A percentile compares a stretch with the other conserved stretches of the same genome.
Conservation (phyloP, 2,329 filamentous ascomycete genomes). For the Zymoseptoria brevis region DNA sequence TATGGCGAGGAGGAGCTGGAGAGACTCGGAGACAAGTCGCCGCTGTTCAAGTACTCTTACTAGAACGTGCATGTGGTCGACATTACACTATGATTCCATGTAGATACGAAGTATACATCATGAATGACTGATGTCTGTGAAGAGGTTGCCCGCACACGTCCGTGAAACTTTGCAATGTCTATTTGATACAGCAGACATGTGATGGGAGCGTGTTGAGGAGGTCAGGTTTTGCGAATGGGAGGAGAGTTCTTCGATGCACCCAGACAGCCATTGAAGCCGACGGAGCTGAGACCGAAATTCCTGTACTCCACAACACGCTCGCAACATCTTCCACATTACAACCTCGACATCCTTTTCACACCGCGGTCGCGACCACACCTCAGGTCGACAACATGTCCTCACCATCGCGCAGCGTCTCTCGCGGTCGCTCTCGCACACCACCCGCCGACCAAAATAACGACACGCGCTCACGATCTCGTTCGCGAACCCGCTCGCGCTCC, state of each 20-base stretch:
- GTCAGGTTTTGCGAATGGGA: not conserved
- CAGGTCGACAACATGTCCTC: slow-evolving; percentile 7
- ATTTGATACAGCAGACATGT: not conserved
- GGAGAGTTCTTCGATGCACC: not conserved
- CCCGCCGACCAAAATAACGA: slow-evolving; percentile 20
- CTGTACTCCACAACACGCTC: not conserved
- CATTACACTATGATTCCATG: not conserved
- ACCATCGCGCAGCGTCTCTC: slow-evolving; percentile 31
- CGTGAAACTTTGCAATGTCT: too few species aligned
- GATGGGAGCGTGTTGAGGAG: not conserved
- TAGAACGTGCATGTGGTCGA: slow-evolving; percentile 3
- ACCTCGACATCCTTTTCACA: not conserved
- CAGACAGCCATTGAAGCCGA: too few species aligned
- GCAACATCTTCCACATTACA: not conserved
- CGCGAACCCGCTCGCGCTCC: slow-evolving; percentile 24
- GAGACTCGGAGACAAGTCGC: slow-evolving; percentile 33
- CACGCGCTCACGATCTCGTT: slow-evolving; percentile 6
- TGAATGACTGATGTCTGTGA: not conserved
- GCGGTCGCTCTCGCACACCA: slow-evolving; percentile 32
- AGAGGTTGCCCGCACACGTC: not conserved
- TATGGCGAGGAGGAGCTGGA: slow-evolving; percentile 32
- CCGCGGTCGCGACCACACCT: slow-evolving; percentile 46
- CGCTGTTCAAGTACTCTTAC: slow-evolving; percentile 33
- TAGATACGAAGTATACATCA: not conserved
- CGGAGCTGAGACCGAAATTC: not conserved